phyloP scores from a whole-genome alignment of 2,329 filamentous ascomycete species.

The Cladosporium sphaerospermum region DNA sequence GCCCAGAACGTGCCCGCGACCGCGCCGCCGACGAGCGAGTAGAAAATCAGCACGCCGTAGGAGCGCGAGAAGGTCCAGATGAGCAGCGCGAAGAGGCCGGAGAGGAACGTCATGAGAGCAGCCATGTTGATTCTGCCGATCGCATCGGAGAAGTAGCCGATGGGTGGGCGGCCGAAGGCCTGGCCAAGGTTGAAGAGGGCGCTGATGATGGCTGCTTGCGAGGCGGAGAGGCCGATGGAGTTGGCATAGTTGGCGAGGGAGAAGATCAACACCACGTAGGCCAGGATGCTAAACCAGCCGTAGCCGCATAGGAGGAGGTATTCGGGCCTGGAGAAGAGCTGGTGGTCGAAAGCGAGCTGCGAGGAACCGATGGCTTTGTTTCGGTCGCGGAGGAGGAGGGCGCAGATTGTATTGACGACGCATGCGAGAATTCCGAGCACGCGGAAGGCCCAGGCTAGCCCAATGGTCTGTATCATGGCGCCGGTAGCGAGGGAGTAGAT shows the following conservation, averaged over 20 bases:
- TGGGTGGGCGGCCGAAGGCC: conserved; percentile 62
- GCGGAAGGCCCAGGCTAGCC: conserved; percentile 61
- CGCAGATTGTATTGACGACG: conserved; percentile 57
- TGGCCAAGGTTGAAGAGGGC: conserved; percentile 65
- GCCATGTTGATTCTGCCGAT: conserved; percentile 71
- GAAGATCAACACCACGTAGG: conserved; percentile 71
- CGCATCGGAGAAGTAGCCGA: conserved; percentile 66
- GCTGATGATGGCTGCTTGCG: conserved; percentile 64
- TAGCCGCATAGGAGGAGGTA: conserved; percentile 61
- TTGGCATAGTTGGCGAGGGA: conserved; percentile 67
- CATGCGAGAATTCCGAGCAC: conserved; percentile 59
- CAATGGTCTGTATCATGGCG: conserved; percentile 60
- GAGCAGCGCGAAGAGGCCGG: conserved; percentile 59
- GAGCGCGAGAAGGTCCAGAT: conserved; percentile 67
- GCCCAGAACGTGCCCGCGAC: conserved; percentile 64
- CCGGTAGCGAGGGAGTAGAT: conserved; percentile 62
- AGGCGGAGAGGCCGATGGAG: conserved; percentile 58
- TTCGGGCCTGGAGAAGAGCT: conserved; percentile 55
- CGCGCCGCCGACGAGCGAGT: conserved; percentile 58
- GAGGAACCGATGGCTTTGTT: conserved; percentile 65
- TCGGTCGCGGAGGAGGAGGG: conserved; percentile 61
- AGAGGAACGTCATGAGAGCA: conserved; percentile 55
- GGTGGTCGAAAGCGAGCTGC: conserved; percentile 59
- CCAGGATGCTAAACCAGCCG: conserved; percentile 66
- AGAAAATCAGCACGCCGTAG: conserved; percentile 65